These are phyloP conservation scores for Tetradesmus lagerheimii DNA, from an alignment of 139 green algal species.

Conservation along the genomic window DNA sequence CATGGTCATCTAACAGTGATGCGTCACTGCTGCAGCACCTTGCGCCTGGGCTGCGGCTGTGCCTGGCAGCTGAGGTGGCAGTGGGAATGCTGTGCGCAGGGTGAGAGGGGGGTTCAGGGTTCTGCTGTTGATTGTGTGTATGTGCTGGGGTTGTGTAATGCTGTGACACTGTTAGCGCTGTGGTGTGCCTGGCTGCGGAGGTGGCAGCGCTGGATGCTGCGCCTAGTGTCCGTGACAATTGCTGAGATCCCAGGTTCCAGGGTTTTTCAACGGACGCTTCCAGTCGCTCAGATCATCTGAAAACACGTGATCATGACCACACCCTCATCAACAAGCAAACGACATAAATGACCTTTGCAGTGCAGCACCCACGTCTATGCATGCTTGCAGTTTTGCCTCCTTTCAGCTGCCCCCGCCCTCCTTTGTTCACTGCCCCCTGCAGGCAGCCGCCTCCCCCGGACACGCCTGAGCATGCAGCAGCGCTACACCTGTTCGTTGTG, in stretches of 20 bases:
- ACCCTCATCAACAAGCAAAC: no score
- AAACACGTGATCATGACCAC: no score
- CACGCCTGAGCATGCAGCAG: constrained; percentile 14
- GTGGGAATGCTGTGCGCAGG: constrained; percentile 15
- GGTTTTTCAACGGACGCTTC: no score
- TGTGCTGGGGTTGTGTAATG: not conserved
- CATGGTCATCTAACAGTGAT: not conserved
- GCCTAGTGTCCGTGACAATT: no score
- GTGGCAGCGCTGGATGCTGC: no score
- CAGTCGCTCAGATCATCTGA: no score
- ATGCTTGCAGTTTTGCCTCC: not conserved
- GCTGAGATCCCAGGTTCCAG: no score
- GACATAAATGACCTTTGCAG: no score
- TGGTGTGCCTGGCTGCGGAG: no score
- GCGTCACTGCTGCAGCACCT: not conserved
- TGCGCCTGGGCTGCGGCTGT: not conserved
- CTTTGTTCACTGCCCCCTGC: not conserved
- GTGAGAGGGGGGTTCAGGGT: not conserved
- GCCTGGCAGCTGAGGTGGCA: constrained; percentile 20
- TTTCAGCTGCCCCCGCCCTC: not conserved
- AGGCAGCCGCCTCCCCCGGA: not conserved
- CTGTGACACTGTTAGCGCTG: no score
- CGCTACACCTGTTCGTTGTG: constrained; percentile 10
- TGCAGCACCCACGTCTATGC: no score
- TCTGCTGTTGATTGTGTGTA: not conserved